Conservation (phyloP, 2,329 filamentous ascomycete genomes). For the Corynespora cassiicola region DNA sequence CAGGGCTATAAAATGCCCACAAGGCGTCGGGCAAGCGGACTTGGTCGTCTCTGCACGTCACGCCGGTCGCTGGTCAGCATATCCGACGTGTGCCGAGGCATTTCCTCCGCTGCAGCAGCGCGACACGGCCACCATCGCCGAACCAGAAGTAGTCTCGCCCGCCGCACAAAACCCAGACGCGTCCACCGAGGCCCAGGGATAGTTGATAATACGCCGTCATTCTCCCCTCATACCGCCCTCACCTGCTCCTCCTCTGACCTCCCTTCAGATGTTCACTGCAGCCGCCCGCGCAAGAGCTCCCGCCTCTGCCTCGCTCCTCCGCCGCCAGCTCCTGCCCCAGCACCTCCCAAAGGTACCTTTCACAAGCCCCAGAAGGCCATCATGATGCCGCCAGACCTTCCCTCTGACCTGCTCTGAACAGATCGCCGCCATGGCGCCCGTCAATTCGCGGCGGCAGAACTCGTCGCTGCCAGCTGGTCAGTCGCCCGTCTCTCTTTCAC, state of each 20-base stretch:
- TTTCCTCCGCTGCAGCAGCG: constrained; percentile 6
- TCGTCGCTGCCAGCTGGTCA: constrained; percentile 55
- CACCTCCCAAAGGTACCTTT: constrained; percentile 39
- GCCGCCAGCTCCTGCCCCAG: constrained; percentile 34
- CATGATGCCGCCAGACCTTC: neutral
- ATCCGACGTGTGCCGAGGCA: constrained; percentile 16
- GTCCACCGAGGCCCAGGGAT: constrained; percentile 27
- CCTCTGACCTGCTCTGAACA: constrained; percentile 12
- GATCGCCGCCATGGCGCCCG: constrained; percentile 44
- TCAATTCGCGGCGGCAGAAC: constrained; percentile 45
- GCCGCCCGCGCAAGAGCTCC: constrained; percentile 46
- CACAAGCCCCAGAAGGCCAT: neutral
- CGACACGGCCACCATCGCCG: too few species aligned
- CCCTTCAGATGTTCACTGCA: constrained; percentile 48
- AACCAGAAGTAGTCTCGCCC: constrained; percentile 18
- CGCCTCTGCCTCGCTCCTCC: constrained; percentile 45
- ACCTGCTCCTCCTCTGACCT: constrained; percentile 11
- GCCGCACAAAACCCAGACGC: constrained; percentile 23
- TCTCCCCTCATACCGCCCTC: constrained; percentile 16
- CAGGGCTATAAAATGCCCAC: too few species aligned
- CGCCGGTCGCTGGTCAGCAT: too few species aligned
- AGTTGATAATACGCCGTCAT: constrained; percentile 20
- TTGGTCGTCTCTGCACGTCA: too few species aligned
- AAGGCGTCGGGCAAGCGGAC: too few species aligned
- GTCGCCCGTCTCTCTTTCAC: constrained; percentile 24